A percentile compares a stretch with the other conserved stretches of the same genome.
Conservation (phyloP, 768 basidiomycete species). For the Trametes cubensis region DNA sequence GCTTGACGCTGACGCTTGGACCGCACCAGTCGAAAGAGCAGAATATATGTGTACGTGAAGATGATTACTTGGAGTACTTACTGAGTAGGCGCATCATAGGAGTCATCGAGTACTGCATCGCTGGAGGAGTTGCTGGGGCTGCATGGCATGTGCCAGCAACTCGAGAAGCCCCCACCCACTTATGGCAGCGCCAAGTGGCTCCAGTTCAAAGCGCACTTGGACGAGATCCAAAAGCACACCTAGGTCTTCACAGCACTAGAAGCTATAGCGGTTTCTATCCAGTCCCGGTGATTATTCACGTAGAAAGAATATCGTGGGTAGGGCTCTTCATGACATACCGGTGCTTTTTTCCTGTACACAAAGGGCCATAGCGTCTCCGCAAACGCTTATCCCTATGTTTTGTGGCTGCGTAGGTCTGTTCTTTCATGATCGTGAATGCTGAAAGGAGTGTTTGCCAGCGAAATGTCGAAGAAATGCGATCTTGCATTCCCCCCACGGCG, state of each 20-base stretch:
- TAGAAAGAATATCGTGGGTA: neutral
- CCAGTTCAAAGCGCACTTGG: neutral
- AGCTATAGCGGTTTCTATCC: neutral
- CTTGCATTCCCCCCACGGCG: no score
- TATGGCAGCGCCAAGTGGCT: slow-evolving; percentile 1
- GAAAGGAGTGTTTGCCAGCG: no score
- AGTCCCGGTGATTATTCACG: neutral
- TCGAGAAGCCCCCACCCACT: neutral
- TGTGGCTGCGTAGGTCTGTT: no score
- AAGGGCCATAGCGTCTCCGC: neutral
- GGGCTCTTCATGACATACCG: neutral
- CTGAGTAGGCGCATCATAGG: neutral
- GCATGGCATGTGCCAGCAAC: neutral
- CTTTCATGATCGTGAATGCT: no score
- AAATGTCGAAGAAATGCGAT: no score
- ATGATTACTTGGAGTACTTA: neutral
- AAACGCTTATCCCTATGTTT: no score
- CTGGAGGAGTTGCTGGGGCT: neutral
- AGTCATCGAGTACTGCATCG: slow-evolving; percentile 1
- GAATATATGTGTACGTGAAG: neutral
- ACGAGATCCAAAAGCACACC: no score
- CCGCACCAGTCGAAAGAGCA: neutral
- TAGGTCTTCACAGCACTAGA: no score
- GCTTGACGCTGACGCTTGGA: neutral
- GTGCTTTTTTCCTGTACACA: neutral